Conservation (phyloP, 176 grass and related monocot genomes). For the Canna indica region DNA sequence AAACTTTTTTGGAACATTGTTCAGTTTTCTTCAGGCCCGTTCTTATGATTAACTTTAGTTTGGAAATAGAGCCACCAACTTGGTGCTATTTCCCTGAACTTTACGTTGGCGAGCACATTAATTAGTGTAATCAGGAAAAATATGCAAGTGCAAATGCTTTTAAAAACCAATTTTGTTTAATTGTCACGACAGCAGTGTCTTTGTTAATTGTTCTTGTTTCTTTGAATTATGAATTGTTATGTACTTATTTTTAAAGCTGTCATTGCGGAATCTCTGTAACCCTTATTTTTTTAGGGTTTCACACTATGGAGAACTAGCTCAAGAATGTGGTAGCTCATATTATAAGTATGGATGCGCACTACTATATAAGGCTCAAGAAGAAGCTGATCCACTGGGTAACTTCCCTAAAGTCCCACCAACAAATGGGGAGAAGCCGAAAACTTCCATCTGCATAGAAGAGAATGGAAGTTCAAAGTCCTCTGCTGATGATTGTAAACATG, state of each 20-base stretch:
- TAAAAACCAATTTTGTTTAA: neutral
- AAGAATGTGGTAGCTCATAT: conserved; percentile 78
- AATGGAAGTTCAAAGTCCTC: conserved; percentile 54
- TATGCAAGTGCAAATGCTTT: neutral
- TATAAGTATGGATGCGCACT: conserved; percentile 87
- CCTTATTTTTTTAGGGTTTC: conserved; percentile 30
- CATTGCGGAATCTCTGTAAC: neutral
- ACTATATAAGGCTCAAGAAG: conserved; percentile 86
- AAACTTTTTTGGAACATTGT: neutral
- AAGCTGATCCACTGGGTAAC: conserved; percentile 66
- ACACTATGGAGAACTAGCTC: conserved; percentile 66
- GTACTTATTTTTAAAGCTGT: neutral
- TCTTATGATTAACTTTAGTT: neutral
- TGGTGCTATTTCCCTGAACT: neutral
- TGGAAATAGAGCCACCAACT: neutral
- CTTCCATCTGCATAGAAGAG: conserved; percentile 30
- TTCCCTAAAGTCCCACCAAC: conserved; percentile 47
- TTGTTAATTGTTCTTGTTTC: neutral
- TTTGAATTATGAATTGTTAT: neutral
- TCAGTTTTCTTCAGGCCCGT: neutral
- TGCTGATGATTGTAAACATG: conserved; percentile 26
- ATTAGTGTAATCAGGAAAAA: neutral
- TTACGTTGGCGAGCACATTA: neutral
- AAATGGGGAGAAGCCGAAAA: conserved; percentile 42
- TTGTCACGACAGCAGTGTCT: neutral